Conservation (phyloP, 441 rosid genomes). For the Aleurites moluccanus region DNA sequence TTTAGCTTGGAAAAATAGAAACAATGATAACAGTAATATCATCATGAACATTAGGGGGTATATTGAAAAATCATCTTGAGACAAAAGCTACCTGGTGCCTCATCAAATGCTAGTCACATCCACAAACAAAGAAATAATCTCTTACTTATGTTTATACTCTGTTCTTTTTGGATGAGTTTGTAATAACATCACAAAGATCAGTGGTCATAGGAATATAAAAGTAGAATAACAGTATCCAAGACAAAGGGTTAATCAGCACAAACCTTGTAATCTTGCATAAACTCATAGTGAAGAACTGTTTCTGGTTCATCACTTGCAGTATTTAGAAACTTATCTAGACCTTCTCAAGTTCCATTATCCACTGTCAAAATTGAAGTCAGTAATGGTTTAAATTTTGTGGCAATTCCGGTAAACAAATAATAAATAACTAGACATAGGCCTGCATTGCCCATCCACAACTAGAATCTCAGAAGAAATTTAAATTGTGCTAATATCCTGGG, state of each 20-base stretch:
- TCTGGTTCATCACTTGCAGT: slow-evolving; percentile 91
- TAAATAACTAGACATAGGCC: background rate
- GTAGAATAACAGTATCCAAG: slow-evolving; percentile 1
- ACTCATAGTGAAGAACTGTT: slow-evolving; percentile 93
- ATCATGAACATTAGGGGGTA: background rate
- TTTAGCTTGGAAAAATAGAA: background rate
- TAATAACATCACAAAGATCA: background rate
- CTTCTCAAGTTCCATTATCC: slow-evolving; percentile 95
- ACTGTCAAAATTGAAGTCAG: slow-evolving; percentile 45
- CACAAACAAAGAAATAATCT: background rate
- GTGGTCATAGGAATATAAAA: background rate
- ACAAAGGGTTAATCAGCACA: slow-evolving; percentile 22
- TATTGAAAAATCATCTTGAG: background rate
- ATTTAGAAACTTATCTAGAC: slow-evolving; percentile 86
- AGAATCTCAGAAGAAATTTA: too few relatives aligned
- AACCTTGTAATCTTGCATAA: slow-evolving; percentile 99
- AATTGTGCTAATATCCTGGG: background rate
- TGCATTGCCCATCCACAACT: background rate
- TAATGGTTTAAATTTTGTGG: slow-evolving; percentile 20
- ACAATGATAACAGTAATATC: background rate
- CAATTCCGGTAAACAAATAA: background rate
- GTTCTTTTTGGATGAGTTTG: background rate
- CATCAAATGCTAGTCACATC: background rate
- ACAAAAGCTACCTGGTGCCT: background rate
- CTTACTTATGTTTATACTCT: background rate